Percentiles rank a stretch among this genome's conserved stretches.
These are phyloP conservation scores for Trichoderma koningiopsis DNA, from an alignment of 2,329 filamentous ascomycete species.

Conservation along the genomic window DNA sequence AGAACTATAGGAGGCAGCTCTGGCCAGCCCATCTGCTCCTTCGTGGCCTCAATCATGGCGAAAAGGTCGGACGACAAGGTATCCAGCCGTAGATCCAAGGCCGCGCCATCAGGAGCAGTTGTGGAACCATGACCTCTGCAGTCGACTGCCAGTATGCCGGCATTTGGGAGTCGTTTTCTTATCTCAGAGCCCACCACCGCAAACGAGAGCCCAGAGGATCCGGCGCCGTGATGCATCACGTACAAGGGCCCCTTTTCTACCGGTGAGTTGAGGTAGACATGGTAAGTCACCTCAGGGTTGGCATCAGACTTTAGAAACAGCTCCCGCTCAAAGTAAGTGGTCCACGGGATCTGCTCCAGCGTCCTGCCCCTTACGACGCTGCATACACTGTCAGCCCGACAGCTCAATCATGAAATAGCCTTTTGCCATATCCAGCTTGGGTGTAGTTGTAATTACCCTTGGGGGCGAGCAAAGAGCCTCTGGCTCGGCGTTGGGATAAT, in stretches of 20 bases:
- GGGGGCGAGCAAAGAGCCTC: constrained; percentile 71
- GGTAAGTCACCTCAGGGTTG: constrained; percentile 62
- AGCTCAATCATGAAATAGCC: constrained; percentile 7
- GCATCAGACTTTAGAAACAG: constrained; percentile 65
- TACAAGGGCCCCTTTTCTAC: constrained; percentile 76
- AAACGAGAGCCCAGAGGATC: constrained; percentile 91
- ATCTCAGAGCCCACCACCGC: constrained; percentile 79
- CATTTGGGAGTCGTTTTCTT: constrained; percentile 71
- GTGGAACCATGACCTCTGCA: constrained; percentile 84
- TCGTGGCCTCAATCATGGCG: constrained; percentile 67
- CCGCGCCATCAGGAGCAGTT: constrained; percentile 44
- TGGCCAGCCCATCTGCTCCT: constrained; percentile 70
- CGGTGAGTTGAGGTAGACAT: constrained; percentile 87
- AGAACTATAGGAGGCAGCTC: constrained; percentile 74
- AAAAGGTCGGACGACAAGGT: constrained; percentile 75
- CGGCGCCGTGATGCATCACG: constrained; percentile 92
- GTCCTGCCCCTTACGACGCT: constrained; percentile 56
- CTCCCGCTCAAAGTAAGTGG: constrained; percentile 87
- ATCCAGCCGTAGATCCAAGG: constrained; percentile 68
- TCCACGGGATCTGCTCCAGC: constrained; percentile 76
- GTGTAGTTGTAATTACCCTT: constrained; percentile 54
- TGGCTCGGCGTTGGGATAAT: constrained; percentile 76
- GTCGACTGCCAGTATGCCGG: constrained; percentile 83
- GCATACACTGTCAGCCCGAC: constrained; percentile 33
- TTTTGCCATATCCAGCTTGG: background rate